Conservation (phyloP, 2,329 filamentous ascomycete species). For the Exophiala mesophila region DNA sequence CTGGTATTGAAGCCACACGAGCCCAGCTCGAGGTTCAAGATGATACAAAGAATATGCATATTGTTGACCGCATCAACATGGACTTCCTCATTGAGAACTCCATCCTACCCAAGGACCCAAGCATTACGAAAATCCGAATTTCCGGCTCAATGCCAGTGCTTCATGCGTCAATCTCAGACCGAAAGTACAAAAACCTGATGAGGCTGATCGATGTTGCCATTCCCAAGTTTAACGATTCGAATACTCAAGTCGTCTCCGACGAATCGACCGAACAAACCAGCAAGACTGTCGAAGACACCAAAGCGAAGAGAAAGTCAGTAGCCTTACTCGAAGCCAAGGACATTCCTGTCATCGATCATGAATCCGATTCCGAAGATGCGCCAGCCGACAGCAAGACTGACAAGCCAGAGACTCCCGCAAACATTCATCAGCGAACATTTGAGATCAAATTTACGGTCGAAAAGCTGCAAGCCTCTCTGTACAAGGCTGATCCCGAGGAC, state of each 20-base stretch:
- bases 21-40: constrained; percentile 67
- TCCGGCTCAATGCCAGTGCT: constrained; percentile 88
- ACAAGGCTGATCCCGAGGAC: constrained; percentile 74
- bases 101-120: constrained; percentile 92
- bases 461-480: constrained; percentile 86
- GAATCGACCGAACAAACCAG: constrained; percentile 32
- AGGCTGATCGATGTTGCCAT: constrained; percentile 91
- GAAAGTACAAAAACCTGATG: constrained; percentile 97
- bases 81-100: constrained; percentile 95
- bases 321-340: constrained; percentile 54
- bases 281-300: constrained; percentile 22
- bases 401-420: constrained; percentile 49
- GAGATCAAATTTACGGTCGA: constrained; percentile 97
- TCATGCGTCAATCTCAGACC: constrained; percentile 86
- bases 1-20: constrained; percentile 85
- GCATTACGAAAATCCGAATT: constrained; percentile 84
- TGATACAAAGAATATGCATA: constrained; percentile 68
- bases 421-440: constrained; percentile 83
- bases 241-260: constrained; percentile 32
- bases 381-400: constrained; percentile 64
- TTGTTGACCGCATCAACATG: constrained; percentile 95
- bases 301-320: constrained; percentile 35
- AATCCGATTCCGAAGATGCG: constrained; percentile 54
- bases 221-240: constrained; percentile 65
- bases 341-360: constrained; percentile 74